These are phyloP conservation scores for Irpex lacteus DNA, from an alignment of 1,284 basidiomycete species.

Conservation along the genomic window DNA sequence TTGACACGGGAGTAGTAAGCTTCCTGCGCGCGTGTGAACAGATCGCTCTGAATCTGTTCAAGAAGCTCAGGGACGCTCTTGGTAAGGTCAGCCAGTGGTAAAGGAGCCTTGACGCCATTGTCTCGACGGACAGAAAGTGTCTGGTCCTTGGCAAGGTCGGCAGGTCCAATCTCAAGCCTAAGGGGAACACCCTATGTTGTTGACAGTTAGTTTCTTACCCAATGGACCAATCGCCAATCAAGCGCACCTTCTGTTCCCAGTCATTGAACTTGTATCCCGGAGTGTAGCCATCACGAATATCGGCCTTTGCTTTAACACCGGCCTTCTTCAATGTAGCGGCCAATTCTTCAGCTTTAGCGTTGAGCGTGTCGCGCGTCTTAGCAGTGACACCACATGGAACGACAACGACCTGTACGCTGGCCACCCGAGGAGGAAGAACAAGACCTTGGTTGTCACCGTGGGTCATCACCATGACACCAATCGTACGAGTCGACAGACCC, in stretches of 20 bases:
- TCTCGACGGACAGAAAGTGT: constrained; percentile 89
- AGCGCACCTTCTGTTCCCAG: constrained; percentile 90
- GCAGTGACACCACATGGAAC: constrained; percentile 93
- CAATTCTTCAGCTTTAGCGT: constrained; percentile 75
- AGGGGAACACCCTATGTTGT: constrained; percentile 83
- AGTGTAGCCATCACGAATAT: constrained; percentile 93
- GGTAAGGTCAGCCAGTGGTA: constrained; percentile 66
- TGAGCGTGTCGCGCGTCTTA: constrained; percentile 76
- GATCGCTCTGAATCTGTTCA: constrained; percentile 85
- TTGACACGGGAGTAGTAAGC: constrained; percentile 76
- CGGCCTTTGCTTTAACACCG: constrained; percentile 85
- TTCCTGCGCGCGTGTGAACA: constrained; percentile 81
- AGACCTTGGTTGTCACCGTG: constrained; percentile 98
- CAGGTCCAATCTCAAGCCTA: constrained; percentile 95
- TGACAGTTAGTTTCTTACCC: constrained; percentile 5
- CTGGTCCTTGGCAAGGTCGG: constrained; percentile 84
- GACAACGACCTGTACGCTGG: constrained; percentile 88
- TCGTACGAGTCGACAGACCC: constrained; percentile 95
- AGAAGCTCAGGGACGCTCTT: constrained; percentile 65
- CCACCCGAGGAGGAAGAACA: constrained; percentile 93
- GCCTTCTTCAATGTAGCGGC: constrained; percentile 68
- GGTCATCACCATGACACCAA: constrained; percentile 99
- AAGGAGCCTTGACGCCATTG: constrained; percentile 76
- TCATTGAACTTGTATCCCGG: constrained; percentile 99
- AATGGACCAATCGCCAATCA: constrained; percentile 10